Conservation (phyloP, 75 land plant species). For the Selaginella moellendorffii region DNA sequence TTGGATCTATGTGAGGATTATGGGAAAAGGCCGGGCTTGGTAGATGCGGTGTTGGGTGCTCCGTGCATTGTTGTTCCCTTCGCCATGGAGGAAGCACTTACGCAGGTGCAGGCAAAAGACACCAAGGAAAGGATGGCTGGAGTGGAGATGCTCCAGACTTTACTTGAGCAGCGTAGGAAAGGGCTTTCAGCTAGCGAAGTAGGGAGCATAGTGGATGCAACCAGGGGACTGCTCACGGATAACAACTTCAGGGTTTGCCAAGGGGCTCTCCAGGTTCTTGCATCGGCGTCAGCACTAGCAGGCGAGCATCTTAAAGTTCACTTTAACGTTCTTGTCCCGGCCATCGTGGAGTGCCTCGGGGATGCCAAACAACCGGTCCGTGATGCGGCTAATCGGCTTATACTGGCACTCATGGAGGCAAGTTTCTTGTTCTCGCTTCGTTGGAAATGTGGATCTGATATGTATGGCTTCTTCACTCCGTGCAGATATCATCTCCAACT, state of each 20-base stretch:
- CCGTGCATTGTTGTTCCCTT: no score
- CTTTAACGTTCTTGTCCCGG: slow-evolving; percentile 76
- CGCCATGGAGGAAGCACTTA: slow-evolving; percentile 84
- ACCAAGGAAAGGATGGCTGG: slow-evolving; percentile 98
- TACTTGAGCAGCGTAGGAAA: slow-evolving; percentile 59
- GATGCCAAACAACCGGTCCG: slow-evolving; percentile 95
- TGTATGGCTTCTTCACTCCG: neutral
- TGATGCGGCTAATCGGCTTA: slow-evolving; percentile 70
- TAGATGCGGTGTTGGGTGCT: no score
- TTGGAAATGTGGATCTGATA: neutral
- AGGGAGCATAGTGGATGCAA: slow-evolving; percentile 57
- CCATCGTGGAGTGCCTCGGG: slow-evolving; percentile 82
- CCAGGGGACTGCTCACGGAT: slow-evolving; percentile 61
- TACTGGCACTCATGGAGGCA: slow-evolving; percentile 97
- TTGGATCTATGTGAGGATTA: no score
- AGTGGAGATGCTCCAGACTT: slow-evolving; percentile 75
- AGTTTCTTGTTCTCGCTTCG: neutral
- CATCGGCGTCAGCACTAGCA: slow-evolving; percentile 82
- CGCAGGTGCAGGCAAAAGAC: slow-evolving; percentile 83
- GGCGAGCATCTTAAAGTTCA: slow-evolving; percentile 88
- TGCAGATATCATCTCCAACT: neutral
- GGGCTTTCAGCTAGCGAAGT: slow-evolving; percentile 48
- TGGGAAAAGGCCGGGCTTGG: no score
- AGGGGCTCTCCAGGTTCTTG: slow-evolving; percentile 83
- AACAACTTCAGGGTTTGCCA: slow-evolving; percentile 81